A percentile compares a stretch with the other conserved stretches of the same genome.
Evolutionary conservation across 257 asterid species (phyloP).

Genomic region (Solanum dulcamara): DNA sequence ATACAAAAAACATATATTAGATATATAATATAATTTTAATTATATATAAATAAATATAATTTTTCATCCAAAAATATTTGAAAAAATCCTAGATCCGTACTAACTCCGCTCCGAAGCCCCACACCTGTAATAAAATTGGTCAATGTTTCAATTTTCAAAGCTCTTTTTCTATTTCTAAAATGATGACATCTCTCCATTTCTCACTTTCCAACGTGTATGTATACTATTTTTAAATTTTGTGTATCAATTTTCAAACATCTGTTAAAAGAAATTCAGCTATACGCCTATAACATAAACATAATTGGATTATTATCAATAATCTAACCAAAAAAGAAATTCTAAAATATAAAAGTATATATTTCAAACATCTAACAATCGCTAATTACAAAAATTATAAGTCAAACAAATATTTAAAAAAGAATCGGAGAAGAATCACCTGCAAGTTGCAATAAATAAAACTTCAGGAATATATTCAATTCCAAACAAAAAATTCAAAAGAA

Average conservation of each 20-base stretch:
- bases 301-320: neutral
- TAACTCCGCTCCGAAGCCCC: too few relatives aligned
- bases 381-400: neutral
- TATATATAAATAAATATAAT: too few relatives aligned
- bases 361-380: neutral
- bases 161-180: too few relatives aligned
- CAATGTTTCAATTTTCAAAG: too few relatives aligned
- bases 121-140: too few relatives aligned
- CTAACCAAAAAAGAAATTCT: neutral
- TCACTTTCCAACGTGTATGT: neutral
- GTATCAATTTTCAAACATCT: neutral
- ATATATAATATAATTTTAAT: too few relatives aligned
- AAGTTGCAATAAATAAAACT: neutral
- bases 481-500: neutral
- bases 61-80: too few relatives aligned
- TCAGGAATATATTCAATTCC: neutral
- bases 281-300: neutral
- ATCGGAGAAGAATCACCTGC: neutral
- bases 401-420: neutral
- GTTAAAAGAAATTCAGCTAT: neutral
- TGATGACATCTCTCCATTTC: too few relatives aligned
- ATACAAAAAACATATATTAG: too few relatives aligned
- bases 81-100: too few relatives aligned
- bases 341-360: neutral
- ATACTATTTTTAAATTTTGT: neutral